phyloP scores from a whole-genome alignment of 2,329 filamentous ascomycete species.

The Calonectria pseudoreteaudii region DNA sequence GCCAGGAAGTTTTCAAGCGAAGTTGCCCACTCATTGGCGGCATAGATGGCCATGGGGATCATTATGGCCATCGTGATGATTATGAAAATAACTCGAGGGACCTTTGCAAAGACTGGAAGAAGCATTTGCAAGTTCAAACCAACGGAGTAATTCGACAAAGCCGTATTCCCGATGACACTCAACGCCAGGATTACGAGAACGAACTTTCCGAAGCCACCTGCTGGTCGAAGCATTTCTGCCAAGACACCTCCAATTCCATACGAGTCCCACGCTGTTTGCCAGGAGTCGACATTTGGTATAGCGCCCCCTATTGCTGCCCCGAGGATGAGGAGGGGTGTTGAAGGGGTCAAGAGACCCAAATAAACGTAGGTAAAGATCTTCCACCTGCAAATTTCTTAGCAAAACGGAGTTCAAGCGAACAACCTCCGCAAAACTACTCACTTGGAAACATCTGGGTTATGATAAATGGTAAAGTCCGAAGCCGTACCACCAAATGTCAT shows the following conservation, averaged over 20 bases:
- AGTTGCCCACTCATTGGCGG: slow-evolving; percentile 54
- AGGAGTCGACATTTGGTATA: slow-evolving; percentile 44
- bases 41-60: slow-evolving; percentile 56
- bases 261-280: slow-evolving; percentile 44
- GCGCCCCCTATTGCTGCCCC: slow-evolving; percentile 55
- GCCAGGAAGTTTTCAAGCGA: slow-evolving; percentile 58
- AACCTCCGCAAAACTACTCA: slow-evolving; percentile 10
- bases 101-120: slow-evolving; percentile 51
- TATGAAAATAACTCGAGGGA: slow-evolving; percentile 58
- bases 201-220: slow-evolving; percentile 50
- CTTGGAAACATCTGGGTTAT: slow-evolving; percentile 44
- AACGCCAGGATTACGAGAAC: slow-evolving; percentile 47
- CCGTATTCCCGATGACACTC: slow-evolving; percentile 53
- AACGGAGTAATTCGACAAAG: slow-evolving; percentile 54
- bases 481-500: slow-evolving; percentile 66
- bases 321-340: slow-evolving; percentile 50
- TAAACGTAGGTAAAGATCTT: slow-evolving; percentile 54
- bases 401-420: slow-evolving; percentile 33
- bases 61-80: slow-evolving; percentile 54
- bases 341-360: slow-evolving; percentile 57
- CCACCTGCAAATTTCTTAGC: slow-evolving; percentile 47
- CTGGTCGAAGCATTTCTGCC: slow-evolving; percentile 47
- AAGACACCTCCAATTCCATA: slow-evolving; percentile 48
- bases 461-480: slow-evolving; percentile 70
- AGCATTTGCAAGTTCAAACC: slow-evolving; percentile 56